Evolutionary conservation across 768 basidiomycete genomes (phyloP).

Genomic region (Amanita fuliginea): DNA sequence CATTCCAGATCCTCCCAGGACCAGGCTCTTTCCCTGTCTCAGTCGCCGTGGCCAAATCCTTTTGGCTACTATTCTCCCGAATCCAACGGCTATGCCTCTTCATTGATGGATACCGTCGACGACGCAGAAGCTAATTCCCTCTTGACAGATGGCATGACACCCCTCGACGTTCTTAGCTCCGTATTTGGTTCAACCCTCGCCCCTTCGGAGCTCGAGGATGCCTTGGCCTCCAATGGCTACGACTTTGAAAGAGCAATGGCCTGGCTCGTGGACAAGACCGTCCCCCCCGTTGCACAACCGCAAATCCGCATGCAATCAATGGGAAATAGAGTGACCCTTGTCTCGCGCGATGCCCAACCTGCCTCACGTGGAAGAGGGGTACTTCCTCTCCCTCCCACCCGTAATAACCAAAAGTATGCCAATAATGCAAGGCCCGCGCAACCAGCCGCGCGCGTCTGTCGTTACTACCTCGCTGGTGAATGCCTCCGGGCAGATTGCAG

Average conservation of each 20-base stretch:
- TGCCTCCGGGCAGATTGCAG: conserved; percentile 94
- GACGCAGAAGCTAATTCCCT: conserved; percentile 38
- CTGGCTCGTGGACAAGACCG: conserved; percentile 74
- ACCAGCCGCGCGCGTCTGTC: conserved; percentile 75
- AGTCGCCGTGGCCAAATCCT: conserved; percentile 15
- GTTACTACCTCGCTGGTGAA: conserved; percentile 95
- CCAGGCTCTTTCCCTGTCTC: conserved; percentile 21
- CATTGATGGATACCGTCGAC: conserved; percentile 14
- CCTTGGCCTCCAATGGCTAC: conserved; percentile 75
- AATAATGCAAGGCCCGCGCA: conserved; percentile 43
- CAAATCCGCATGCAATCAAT: conserved; percentile 47
- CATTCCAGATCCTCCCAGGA: conserved; percentile 42
- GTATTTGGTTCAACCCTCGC: conserved; percentile 90
- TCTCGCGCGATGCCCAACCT: conserved; percentile 40
- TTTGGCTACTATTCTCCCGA: conserved; percentile 12
- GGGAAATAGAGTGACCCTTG: conserved; percentile 58
- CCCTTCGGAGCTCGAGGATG: conserved; percentile 88
- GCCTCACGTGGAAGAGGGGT: conserved; percentile 28
- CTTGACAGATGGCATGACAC: conserved; percentile 91
- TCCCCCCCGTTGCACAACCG: conserved; percentile 33
- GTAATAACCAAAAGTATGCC: conserved; percentile 28
- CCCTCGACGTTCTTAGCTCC: conserved; percentile 89
- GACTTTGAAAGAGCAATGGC: conserved; percentile 97
- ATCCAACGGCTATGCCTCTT: conserved; percentile 11
- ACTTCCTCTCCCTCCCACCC: conserved; percentile 17